phyloP scores from a whole-genome alignment of 2,329 filamentous ascomycete genomes.

The Aspergillus pseudoterreus region DNA sequence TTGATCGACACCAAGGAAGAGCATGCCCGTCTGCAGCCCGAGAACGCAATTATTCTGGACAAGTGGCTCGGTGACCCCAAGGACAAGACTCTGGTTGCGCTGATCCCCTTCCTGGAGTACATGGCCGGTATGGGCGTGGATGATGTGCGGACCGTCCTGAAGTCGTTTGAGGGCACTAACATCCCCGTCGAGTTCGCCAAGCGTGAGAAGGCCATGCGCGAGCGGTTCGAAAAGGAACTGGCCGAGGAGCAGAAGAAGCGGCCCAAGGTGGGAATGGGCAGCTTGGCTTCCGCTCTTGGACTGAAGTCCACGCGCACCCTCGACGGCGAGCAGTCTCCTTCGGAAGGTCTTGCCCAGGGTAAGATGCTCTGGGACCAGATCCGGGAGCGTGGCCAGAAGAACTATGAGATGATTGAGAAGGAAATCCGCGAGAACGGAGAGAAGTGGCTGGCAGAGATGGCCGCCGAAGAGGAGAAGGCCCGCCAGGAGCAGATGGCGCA shows the following conservation, averaged over 20 bases:
- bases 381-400: slow-evolving; percentile 82
- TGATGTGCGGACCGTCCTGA: slow-evolving; percentile 81
- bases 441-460: slow-evolving; percentile 94
- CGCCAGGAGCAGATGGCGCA: slow-evolving; percentile 88
- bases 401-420: slow-evolving; percentile 84
- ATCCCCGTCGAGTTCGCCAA: slow-evolving; percentile 88
- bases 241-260: slow-evolving; percentile 64
- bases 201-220: slow-evolving; percentile 78
- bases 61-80: slow-evolving; percentile 82
- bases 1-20: slow-evolving; percentile 82
- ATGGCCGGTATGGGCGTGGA: slow-evolving; percentile 88
- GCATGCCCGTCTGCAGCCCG: slow-evolving; percentile 86
- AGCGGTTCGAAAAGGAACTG: slow-evolving; percentile 77
- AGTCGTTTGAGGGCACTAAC: slow-evolving; percentile 82
- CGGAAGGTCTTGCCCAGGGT: slow-evolving; percentile 78
- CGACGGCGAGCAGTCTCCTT: slow-evolving; percentile 67
- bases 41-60: slow-evolving; percentile 87
- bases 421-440: slow-evolving; percentile 91
- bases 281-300: slow-evolving; percentile 69
- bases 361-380: slow-evolving; percentile 98
- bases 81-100: slow-evolving; percentile 79
- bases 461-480: slow-evolving; percentile 78
- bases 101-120: slow-evolving; percentile 97
- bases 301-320: slow-evolving; percentile 63
- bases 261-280: slow-evolving; percentile 59